These are phyloP conservation scores for Pyropia haitanensis DNA, from an alignment of 23 red algal genomes.

Conservation along the genomic window DNA sequence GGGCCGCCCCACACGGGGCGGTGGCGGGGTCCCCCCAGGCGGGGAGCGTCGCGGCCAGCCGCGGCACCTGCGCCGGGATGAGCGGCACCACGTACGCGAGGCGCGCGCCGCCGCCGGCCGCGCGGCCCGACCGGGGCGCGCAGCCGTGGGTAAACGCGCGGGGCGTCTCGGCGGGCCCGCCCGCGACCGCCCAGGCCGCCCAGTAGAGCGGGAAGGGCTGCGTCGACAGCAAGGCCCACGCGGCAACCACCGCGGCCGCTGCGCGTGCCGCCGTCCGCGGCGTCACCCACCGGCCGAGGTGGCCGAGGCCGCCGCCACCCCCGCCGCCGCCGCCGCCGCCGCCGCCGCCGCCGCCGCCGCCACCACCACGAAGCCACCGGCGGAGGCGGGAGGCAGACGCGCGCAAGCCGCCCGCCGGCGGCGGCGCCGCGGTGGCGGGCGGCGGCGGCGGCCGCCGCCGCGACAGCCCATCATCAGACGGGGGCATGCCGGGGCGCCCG, in stretches of 20 bases:
- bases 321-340: no score
- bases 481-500: no score
- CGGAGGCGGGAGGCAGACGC: no score
- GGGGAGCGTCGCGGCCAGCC: conserved; percentile 11
- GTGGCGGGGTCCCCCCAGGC: conserved; percentile 11
- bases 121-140: neutral
- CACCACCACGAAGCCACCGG: no score
- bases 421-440: no score
- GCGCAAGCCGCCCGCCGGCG: no score
- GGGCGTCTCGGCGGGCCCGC: neutral
- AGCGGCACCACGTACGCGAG: conserved; percentile 29
- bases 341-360: no score
- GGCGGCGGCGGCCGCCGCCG: no score
- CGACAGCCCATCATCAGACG: no score
- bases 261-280: no score
- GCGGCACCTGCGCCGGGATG: conserved; percentile 28
- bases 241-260: neutral
- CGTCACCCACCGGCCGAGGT: no score
- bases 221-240: neutral
- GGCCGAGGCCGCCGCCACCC: no score
- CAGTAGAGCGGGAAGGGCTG: neutral
- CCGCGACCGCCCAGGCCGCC: neutral
- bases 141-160: neutral
- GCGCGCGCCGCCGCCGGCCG: neutral
- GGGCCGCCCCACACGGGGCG: conserved; percentile 3